phyloP scores from a whole-genome alignment of 768 basidiomycete species.

The Pleurotus citrinopileatus region DNA sequence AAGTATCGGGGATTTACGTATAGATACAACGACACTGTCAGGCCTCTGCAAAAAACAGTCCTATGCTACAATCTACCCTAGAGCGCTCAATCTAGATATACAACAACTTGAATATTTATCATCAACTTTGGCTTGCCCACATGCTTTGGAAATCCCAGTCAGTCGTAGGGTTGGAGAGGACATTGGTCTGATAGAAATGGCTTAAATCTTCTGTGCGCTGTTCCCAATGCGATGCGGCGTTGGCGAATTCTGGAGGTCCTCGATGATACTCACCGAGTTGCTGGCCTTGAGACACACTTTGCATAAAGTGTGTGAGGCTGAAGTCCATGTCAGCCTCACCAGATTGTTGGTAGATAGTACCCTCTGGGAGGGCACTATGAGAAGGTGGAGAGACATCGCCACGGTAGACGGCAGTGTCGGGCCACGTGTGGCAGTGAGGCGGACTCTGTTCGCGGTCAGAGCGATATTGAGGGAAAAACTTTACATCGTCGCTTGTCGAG shows the following conservation, averaged over 20 bases:
- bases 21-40: neutral
- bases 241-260: neutral
- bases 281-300: constrained; percentile 28
- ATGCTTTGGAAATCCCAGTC: neutral
- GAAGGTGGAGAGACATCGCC: constrained; percentile 12
- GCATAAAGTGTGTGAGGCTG: constrained; percentile 43
- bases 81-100: neutral
- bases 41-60: neutral
- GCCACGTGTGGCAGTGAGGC: constrained; percentile 38
- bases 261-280: neutral
- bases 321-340: constrained; percentile 44
- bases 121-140: neutral
- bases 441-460: constrained; percentile 24
- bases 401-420: constrained; percentile 30
- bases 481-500: constrained; percentile 15
- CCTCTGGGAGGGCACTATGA: constrained; percentile 12
- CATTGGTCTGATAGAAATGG: neutral
- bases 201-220: neutral
- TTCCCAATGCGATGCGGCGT: neutral
- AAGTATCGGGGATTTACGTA: neutral
- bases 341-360: constrained; percentile 17
- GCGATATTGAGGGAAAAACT: constrained; percentile 19
- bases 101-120: too few relatives aligned
- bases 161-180: neutral
- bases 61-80: neutral